Percentiles rank a stretch among this genome's conserved stretches.
These are phyloP conservation scores for Chloris gayana DNA, from an alignment of 176 grass and related monocot genomes.

Conservation along the genomic window DNA sequence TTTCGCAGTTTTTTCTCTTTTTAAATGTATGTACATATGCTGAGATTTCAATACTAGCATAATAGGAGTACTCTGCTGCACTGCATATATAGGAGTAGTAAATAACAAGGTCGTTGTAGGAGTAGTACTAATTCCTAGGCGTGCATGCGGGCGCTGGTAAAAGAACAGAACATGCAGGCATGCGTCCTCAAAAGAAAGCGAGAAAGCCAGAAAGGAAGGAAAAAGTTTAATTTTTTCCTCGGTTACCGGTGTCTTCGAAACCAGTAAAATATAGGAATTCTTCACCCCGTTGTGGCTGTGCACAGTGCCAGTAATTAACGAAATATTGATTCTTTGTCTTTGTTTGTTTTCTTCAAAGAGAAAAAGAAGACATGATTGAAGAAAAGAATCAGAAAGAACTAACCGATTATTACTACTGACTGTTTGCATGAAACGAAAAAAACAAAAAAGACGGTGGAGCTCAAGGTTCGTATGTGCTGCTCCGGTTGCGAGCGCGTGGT, in stretches of 20 bases:
- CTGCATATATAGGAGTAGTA: too few relatives aligned
- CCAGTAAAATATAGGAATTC: slow-evolving; percentile 3
- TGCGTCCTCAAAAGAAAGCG: slow-evolving; percentile 43
- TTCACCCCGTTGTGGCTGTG: not conserved
- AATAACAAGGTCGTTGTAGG: not conserved
- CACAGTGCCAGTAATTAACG: too few relatives aligned
- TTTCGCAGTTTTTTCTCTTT: not conserved
- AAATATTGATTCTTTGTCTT: not conserved
- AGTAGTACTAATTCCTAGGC: not conserved
- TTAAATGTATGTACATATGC: not conserved
- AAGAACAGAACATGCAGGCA: slow-evolving; percentile 26
- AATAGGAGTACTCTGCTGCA: not conserved
- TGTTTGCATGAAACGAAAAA: too few relatives aligned
- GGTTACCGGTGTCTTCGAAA: not conserved
- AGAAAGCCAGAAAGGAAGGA: not conserved
- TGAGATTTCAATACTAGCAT: not conserved
- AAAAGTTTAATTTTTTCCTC: not conserved
- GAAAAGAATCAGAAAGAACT: not conserved
- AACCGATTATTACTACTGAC: not conserved
- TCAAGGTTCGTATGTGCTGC: slow-evolving; percentile 99
- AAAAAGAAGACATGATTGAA: not conserved
- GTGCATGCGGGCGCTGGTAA: slow-evolving; percentile 16
- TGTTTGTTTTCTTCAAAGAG: not conserved
- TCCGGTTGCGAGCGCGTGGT: slow-evolving; percentile 88
- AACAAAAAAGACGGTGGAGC: slow-evolving; percentile 73